phyloP scores from a whole-genome alignment of 345 rosid genomes.

The Sapria himalayana region DNA sequence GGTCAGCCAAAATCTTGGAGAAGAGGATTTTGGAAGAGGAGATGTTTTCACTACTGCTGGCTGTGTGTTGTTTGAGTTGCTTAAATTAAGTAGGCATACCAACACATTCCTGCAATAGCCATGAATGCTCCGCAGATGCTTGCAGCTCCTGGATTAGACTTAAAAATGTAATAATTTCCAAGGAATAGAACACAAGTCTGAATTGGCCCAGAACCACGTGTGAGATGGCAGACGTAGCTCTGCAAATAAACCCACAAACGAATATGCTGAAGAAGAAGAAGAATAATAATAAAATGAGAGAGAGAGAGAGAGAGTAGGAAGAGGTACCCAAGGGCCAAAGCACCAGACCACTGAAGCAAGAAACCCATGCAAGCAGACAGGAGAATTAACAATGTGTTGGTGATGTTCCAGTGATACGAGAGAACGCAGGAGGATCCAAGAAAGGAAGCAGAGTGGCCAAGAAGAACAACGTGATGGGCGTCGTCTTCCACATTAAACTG shows the following conservation, averaged over 20 bases:
- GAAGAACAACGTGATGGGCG: conserved; percentile 75
- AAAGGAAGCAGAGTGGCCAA: conserved; percentile 65
- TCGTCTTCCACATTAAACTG: conserved; percentile 98
- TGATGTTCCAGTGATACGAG: conserved; percentile 44
- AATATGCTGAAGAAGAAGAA: background rate
- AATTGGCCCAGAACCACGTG: conserved; percentile 68
- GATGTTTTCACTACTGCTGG: conserved; percentile 19
- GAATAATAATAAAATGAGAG: background rate
- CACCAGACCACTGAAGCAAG: conserved; percentile 98
- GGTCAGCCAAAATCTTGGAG: conserved; percentile 27
- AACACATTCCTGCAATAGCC: conserved; percentile 41
- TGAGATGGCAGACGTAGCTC: conserved; percentile 57
- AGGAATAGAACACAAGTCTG: conserved; percentile 52
- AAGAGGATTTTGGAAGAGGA: conserved; percentile 10
- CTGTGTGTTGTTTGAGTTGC: conserved; percentile 19
- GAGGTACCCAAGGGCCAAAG: conserved; percentile 95
- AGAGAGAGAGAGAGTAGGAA: conserved; percentile 4
- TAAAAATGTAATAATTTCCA: conserved; percentile 37
- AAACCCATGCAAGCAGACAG: conserved; percentile 68
- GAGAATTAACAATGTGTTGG: conserved; percentile 39
- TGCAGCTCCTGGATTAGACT: conserved; percentile 40
- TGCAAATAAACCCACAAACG: conserved; percentile 15
- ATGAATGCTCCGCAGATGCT: conserved; percentile 43
- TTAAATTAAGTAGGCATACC: conserved; percentile 47
- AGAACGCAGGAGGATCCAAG: conserved; percentile 76